Percentiles rank a stretch among this genome's conserved stretches.
These are phyloP conservation scores for Microbotryum scabiosae DNA, from an alignment of 1,284 basidiomycete species.

Conservation along the genomic window DNA sequence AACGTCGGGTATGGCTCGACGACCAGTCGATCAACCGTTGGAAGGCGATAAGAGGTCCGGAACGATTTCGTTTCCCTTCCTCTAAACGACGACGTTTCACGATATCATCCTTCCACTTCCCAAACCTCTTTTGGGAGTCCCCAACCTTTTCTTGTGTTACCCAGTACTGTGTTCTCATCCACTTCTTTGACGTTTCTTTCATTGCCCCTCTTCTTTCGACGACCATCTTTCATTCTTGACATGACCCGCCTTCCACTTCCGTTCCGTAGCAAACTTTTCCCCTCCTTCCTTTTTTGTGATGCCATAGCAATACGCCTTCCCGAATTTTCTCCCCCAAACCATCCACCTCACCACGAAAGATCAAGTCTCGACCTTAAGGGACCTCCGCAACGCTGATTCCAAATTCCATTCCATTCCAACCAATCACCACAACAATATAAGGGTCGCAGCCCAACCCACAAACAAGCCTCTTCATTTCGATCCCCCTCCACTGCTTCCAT, in stretches of 20 bases:
- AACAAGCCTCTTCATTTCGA: background rate
- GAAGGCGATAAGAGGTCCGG: constrained; percentile 1
- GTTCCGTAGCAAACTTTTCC: too few relatives aligned
- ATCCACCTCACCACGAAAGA: background rate
- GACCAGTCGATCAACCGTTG: constrained; percentile 8
- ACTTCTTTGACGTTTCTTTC: background rate
- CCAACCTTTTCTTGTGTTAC: background rate
- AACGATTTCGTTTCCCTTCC: background rate
- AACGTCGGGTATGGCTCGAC: constrained; percentile 22
- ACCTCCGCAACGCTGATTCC: background rate
- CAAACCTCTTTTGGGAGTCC: background rate
- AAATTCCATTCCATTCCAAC: background rate
- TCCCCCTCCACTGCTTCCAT: background rate
- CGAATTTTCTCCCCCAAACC: background rate
- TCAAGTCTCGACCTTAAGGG: background rate
- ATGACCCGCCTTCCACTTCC: too few relatives aligned
- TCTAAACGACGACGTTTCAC: background rate
- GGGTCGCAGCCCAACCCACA: too few relatives aligned
- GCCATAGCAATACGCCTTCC: background rate
- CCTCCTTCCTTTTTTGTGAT: too few relatives aligned
- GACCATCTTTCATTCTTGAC: too few relatives aligned
- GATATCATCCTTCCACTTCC: background rate
- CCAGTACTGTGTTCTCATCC: background rate
- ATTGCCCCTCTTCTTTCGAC: too few relatives aligned
- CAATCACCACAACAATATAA: background rate